Percentiles rank a stretch among this genome's conserved stretches.
Evolutionary conservation across 139 green algal genomes (phyloP).

Genomic region (Bryopsis sp.): DNA sequence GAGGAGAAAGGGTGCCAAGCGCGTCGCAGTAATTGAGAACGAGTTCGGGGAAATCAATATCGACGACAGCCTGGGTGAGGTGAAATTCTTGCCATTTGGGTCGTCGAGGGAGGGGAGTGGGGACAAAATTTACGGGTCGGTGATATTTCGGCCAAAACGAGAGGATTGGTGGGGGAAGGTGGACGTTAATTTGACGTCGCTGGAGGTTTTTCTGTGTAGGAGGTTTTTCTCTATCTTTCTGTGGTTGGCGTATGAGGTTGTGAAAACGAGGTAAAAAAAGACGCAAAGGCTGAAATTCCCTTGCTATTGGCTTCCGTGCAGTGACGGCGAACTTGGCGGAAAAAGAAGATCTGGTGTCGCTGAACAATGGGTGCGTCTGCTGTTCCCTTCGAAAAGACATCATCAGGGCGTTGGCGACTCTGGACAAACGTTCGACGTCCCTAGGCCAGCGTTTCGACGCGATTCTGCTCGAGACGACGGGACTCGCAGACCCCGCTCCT

Average conservation of each 20-base stretch:
- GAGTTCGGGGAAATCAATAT: conserved; percentile 70
- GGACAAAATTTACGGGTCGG: background rate
- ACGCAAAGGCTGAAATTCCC: background rate
- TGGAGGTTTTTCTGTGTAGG: conserved; percentile 3
- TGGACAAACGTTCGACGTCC: conserved; percentile 38
- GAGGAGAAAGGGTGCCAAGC: conserved; percentile 26
- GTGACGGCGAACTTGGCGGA: conserved; percentile 57
- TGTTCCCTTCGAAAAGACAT: conserved; percentile 77
- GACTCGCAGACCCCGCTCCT: conserved; percentile 71
- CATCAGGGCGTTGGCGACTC: conserved; percentile 58
- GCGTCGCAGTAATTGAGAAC: conserved; percentile 67
- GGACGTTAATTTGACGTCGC: too few relatives aligned
- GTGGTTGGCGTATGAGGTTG: background rate
- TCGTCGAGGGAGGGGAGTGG: background rate
- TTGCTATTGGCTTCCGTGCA: conserved; percentile 21
- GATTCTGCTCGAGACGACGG: conserved; percentile 76
- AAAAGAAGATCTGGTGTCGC: conserved; percentile 70
- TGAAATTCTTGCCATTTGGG: background rate
- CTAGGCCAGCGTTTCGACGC: conserved; percentile 36
- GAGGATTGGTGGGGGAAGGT: background rate
- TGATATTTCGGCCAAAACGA: background rate
- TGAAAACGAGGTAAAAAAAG: too few relatives aligned
- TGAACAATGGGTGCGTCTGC: conserved; percentile 79
- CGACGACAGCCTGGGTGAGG: conserved; percentile 48
- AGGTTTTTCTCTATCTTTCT: conserved; percentile 18